Base-by-base conservation (phyloP, 2,329 filamentous ascomycete species). In the Samsoniella hepiali region DNA sequence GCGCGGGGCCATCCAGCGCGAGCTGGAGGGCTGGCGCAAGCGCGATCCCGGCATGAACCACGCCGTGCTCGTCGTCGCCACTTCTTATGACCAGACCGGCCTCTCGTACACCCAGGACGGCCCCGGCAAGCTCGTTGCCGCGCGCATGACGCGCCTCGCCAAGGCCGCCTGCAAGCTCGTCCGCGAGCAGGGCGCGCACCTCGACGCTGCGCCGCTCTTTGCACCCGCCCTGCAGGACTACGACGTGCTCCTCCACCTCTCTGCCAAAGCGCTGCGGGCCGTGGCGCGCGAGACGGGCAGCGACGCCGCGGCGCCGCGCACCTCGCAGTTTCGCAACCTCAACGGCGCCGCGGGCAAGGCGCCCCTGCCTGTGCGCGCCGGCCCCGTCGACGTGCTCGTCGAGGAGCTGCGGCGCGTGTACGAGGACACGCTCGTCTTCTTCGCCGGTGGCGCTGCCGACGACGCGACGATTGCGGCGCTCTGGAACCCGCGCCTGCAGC, bases 31-130 rank as follows among this genome's bases (percentile, higher is more conserved):
- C 15, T 96, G 92, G 91, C 85, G 95, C 64, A 91, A 90, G 67
- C 88, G 95, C 61, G 95, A 99, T 71, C 93, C 93, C 1, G 87
- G 84, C 60, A 91, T 98, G 88, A 96, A 95, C 76, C 88, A 87
- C 65, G 85, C 91, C 3, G 88, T 90, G 22, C 78, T 98, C 45
- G 91, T 97, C 70, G 89, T 89, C 4, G 92, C 92, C 2, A 93
- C 91, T 0, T 90, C 91, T 60, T 79, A 91, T 66, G 93, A 97
- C 69, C 77, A 79, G 5, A 90, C 89, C 42, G 95, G 95, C 3
- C 86, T 88, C 9, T 89, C 89, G 0, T 98, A 92, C 83, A 97
- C 92, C 58, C 83, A 84, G 62, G 79, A 81, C 55, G 77, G 79
- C 0, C 93, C 94, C 0, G 86, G 89, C 13, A 93, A 91, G 73